A percentile compares a stretch with the other conserved stretches of the same genome.
Evolutionary conservation across 345 rosid species (phyloP).

Genomic region (Gossypium turneri): DNA sequence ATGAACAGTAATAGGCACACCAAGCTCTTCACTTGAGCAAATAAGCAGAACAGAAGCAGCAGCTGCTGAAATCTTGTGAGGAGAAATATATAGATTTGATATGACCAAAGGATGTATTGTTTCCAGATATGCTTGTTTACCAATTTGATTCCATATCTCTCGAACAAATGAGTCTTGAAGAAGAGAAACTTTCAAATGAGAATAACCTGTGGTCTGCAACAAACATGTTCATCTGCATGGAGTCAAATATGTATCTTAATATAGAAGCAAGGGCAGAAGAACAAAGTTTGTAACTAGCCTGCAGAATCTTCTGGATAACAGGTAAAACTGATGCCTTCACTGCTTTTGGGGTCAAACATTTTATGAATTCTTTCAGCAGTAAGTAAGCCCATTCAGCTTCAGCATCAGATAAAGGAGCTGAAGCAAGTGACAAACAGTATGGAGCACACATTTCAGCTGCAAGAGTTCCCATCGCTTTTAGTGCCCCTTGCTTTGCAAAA

Average conservation of each 20-base stretch:
- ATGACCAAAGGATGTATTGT: slow-evolving; percentile 68
- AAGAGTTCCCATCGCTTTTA: slow-evolving; percentile 78
- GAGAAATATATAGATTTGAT: slow-evolving; percentile 69
- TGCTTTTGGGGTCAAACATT: slow-evolving; percentile 60
- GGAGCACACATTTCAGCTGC: slow-evolving; percentile 81
- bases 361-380: slow-evolving; percentile 72
- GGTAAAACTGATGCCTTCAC: slow-evolving; percentile 70
- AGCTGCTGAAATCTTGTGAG: slow-evolving; percentile 72
- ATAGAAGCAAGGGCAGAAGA: slow-evolving; percentile 16
- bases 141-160: slow-evolving; percentile 74
- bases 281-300: slow-evolving; percentile 50
- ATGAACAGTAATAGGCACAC: slow-evolving; percentile 75
- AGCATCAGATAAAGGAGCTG: slow-evolving; percentile 46
- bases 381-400: slow-evolving; percentile 84
- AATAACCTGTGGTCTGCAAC: slow-evolving; percentile 81
- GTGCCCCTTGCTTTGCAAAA: slow-evolving; percentile 80
- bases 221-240: slow-evolving; percentile 26
- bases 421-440: slow-evolving; percentile 68
- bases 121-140: slow-evolving; percentile 77
- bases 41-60: slow-evolving; percentile 91
- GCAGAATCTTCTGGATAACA: slow-evolving; percentile 76
- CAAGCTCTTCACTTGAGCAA: slow-evolving; percentile 93
- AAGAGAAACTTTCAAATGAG: slow-evolving; percentile 82
- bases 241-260: slow-evolving; percentile 17
- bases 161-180: slow-evolving; percentile 92